Base-by-base conservation (phyloP, 257 asterid species). In the Solanum lycopersicoides region DNA sequence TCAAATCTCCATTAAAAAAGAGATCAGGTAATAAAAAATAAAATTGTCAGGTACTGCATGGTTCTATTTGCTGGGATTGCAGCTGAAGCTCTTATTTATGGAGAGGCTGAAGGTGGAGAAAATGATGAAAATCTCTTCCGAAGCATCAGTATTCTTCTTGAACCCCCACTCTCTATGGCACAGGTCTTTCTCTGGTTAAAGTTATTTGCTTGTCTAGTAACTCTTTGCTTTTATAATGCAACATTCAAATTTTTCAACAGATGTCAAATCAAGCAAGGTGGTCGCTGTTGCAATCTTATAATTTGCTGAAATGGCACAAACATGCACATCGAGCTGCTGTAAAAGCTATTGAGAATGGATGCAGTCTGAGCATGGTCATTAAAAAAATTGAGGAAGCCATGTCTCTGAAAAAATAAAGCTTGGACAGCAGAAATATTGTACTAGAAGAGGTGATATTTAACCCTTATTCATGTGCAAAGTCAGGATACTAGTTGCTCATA, bases 181-280 rank as follows among this genome's bases (percentile, higher is more conserved):
- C 98, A 95, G 98, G 99, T 95, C 74, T 82, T 92, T 79, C 86
- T 87, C 66, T 84, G 28, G 65, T 45, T 39, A 56, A 34, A 82
- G 83, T 25, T 73, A 32, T 56, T 87, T 84, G 87, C 82, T 35
- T 71, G 44, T 59, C 32, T 53, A 75, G 83, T 76, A 68, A 87
- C 25, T 82, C 15, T 71, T 11, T 41, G 16, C 21, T 30, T 76
- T 79, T 79, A 45, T 45, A 79, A 80, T 80, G 84, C 41, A 47
- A 80, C 68, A 45, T 80, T 80, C 6, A 32, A 45, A 8, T 77
- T 71, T 42, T 59, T 41, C 72, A 2, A 72, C 87, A 97, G 98
- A 97, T 95, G 98, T 95, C 99, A 59, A 97, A 95, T 91, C 99
- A 95, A 95, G 99, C 99, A 41, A 95, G 98, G 89, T 95, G 99